Evolutionary conservation across 345 rosid species (phyloP).

Genomic region (Eucalyptus erythrocorys): DNA sequence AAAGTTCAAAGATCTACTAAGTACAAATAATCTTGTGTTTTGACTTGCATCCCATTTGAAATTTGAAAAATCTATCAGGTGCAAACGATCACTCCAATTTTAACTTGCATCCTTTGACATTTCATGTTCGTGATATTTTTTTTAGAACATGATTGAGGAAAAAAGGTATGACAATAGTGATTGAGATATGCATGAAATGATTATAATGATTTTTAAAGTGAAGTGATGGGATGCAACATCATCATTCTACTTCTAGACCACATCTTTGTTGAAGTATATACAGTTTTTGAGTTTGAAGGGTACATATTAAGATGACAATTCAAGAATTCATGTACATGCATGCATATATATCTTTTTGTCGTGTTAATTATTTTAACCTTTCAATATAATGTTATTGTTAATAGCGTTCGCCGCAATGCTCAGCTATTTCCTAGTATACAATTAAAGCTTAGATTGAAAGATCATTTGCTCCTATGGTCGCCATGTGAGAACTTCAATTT

Average conservation of each 20-base stretch:
- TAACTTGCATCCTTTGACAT: background rate
- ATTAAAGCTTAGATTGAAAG: background rate
- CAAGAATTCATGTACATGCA: background rate
- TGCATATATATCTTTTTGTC: background rate
- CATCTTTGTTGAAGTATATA: background rate
- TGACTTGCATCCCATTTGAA: background rate
- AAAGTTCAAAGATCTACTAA: background rate
- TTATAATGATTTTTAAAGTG: background rate
- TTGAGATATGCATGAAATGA: background rate
- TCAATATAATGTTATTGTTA: background rate
- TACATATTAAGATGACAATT: background rate
- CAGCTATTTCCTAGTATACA: background rate
- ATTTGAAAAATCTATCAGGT: background rate
- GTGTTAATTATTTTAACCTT: background rate
- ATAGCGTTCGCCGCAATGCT: background rate
- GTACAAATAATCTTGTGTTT: background rate
- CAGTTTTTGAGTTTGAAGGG: background rate
- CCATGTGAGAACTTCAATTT: background rate
- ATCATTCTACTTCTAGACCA: background rate
- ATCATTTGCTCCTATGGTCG: no score
- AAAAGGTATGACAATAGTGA: no score
- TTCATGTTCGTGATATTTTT: background rate
- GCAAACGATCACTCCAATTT: background rate
- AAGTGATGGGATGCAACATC: background rate
- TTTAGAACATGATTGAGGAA: no score